Conservation (phyloP, 805 yeast genomes). For the Candida palmyrensis region DNA sequence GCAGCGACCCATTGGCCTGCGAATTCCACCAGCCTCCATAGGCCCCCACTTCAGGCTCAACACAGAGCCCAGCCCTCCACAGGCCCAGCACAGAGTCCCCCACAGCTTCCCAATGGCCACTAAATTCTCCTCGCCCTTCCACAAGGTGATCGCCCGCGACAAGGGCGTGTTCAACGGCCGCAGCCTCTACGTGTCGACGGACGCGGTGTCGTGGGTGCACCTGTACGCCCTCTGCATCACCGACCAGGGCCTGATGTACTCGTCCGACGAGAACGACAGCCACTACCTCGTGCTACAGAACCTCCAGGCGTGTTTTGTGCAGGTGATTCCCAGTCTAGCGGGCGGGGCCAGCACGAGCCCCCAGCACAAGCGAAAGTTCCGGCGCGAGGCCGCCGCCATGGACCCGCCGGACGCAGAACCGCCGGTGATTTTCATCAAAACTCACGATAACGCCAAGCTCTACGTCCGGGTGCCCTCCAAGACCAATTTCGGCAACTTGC, state of each 20-base stretch:
- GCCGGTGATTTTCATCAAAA: constrained; percentile 37
- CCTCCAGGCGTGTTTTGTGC: constrained; percentile 37
- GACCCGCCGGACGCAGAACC: constrained; percentile 13
- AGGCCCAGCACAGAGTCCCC: too few relatives aligned
- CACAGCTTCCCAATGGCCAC: background rate
- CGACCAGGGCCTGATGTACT: constrained; percentile 28
- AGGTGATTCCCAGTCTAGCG: constrained; percentile 23
- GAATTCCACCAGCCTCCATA: too few relatives aligned
- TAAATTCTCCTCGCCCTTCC: constrained; percentile 18
- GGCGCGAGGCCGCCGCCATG: background rate
- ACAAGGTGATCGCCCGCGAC: constrained; percentile 25
- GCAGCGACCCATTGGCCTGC: too few relatives aligned
- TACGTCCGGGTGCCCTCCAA: constrained; percentile 33
- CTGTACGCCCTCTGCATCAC: constrained; percentile 24
- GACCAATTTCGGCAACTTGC: constrained; percentile 36
- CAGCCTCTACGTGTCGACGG: constrained; percentile 32
- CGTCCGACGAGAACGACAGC: constrained; percentile 24
- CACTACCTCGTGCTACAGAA: constrained; percentile 26
- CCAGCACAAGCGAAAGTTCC: background rate
- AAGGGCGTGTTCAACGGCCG: constrained; percentile 30
- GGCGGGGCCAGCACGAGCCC: constrained; percentile 3
- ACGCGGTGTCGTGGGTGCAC: constrained; percentile 31
- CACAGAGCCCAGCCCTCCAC: too few relatives aligned
- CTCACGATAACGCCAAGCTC: constrained; percentile 33
- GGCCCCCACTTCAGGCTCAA: too few relatives aligned